Evolutionary conservation across 2,329 filamentous ascomycete species (phyloP), one percentile per base, ranked within the genome.

Genomic region (Teratosphaeria pseudoeucalypti): DNA sequence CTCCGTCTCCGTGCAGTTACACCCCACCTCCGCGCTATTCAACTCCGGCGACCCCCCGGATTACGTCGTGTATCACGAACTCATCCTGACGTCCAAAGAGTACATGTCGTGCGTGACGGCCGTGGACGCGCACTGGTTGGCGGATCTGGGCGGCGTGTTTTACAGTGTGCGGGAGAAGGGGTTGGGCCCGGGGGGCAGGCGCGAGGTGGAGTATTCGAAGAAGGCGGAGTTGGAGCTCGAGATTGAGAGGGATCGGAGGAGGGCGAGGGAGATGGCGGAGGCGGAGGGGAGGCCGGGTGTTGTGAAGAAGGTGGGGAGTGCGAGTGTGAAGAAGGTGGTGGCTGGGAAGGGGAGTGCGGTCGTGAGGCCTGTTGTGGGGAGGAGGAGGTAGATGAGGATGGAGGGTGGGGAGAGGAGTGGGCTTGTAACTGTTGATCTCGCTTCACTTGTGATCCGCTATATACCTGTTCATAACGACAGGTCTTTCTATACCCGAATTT

Each of bases 111-210:
- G 90, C 4, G 94, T 99, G 10, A 99, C 94, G 4, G 85, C 90
- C 1, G 94, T 99, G 1, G 94, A 99, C 72, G 92, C 94, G 57
- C 90, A 95, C 72, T 99, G 94, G 94, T 83, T 99, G 49, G 94
- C 94, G 6, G 94, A 99, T 72, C 80, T 99, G 6, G 94, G 95
- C 37, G 94, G 92, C 1, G 94, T 99, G 0, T 99, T 99, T 74
- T 99, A 97, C 75, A 94, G 88, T 1, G 83, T 99, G 70, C 96
- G 96, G 76, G 92, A 97, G 76, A 99, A 99, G 75, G 94, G 92
- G 1, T 99, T 66, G 56, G 63, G 62, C 16, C 65, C 67, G 12
- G 23, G 23, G 23, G 23, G 23, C 23, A 63, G 62, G 60, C 56
- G 64, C 34, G 70, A 72, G 58, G 64, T 70, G 12, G 70, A 72